Base-by-base conservation (phyloP, 352 stramenopile genomes). In the Phytophthora constricta region DNA sequence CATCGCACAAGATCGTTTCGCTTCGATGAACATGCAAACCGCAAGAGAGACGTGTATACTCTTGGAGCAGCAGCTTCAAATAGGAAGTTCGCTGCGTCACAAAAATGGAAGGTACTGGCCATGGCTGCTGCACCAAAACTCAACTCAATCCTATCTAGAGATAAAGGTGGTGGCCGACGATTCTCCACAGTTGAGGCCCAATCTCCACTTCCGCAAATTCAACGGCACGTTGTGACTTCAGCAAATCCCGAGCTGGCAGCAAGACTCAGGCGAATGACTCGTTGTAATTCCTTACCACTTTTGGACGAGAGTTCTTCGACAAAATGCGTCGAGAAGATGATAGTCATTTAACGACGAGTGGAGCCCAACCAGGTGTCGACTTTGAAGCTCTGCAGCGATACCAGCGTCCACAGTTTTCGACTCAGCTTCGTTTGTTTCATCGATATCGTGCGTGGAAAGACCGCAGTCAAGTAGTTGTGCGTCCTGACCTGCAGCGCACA, bases 311-410 rank as follows among this genome's bases (percentile, higher is more conserved):
- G 0, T 92, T 80, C 47, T 92, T 90, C 43, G 62, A 73, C 1
- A 41, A 23, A 13, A n/a, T 67, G 16, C 55, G 34, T 23, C 47
- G 28, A 26, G 26, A 68, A 9, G 67, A 71, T 8, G 49, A 31
- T 20, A 23, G 26, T 0, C 50, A 48, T n/a, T 50, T 67, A 27
- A 14, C 28, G 7, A 20, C 43, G 9, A 62, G 51, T 0, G 43
- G 17, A 11, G 52, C 22, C 0, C 62, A 71, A 3, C 1, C 26
- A 0, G 56, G 62, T 3, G 79, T 92, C 20, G 75, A 86, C 31
- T 92, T 89, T 42, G 80, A 92, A 41, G 75, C 86, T 3, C 60
- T 92, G 3, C 79, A 90, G 45, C 68, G 72, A 0, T 87, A 65
- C 20, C 74, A 86, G 27, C 74, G 75, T 0, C 80, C 78, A 0